Evolutionary conservation across 805 yeast species (phyloP).

Genomic region (Saturnispora quitensis): DNA sequence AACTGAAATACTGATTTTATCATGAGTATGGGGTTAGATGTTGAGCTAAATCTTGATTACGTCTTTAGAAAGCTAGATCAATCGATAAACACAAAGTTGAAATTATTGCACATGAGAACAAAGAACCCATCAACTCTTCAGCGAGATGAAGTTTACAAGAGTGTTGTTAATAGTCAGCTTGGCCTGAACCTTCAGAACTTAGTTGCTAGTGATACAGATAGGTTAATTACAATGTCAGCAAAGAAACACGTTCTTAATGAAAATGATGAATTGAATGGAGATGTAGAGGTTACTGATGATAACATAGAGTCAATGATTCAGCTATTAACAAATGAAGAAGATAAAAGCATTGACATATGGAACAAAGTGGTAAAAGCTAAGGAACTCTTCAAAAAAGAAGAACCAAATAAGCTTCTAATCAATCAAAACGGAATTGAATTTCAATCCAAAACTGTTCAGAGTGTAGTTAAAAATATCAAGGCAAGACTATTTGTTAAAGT

Average conservation of each 20-base stretch:
- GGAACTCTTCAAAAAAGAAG: neutral
- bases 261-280: neutral
- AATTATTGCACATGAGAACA: neutral
- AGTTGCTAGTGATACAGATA: neutral
- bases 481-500: slow-evolving; percentile 34
- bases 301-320: slow-evolving; percentile 2
- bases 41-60: slow-evolving; percentile 1
- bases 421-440: slow-evolving; percentile 6
- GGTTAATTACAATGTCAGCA: slow-evolving; percentile 3
- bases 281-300: slow-evolving; percentile 1
- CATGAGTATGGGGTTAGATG: neutral
- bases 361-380: neutral
- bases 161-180: neutral
- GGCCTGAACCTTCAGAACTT: neutral
- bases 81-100: neutral
- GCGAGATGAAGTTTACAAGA: slow-evolving; percentile 1
- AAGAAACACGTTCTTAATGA: slow-evolving; percentile 1
- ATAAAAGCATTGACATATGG: neutral
- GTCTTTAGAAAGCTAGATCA: neutral
- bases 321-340: neutral
- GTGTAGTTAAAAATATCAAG: neutral
- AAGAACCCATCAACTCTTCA: neutral
- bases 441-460: slow-evolving; percentile 1
- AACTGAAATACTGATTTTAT: neutral
- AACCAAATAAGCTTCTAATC: neutral